These are phyloP conservation scores for Syzygium aromaticum DNA, from an alignment of 345 rosid species.

Conservation along the genomic window DNA sequence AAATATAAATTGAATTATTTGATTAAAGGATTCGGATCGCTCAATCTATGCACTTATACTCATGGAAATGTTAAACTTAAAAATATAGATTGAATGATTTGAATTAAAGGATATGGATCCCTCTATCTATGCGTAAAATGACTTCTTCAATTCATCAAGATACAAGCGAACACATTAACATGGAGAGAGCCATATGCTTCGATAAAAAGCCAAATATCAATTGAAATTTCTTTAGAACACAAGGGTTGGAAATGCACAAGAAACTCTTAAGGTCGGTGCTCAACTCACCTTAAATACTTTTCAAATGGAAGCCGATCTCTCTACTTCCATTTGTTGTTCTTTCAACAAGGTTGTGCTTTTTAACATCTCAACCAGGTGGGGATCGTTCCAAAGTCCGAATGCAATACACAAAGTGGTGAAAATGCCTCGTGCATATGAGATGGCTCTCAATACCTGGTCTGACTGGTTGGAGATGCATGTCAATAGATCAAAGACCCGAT, in stretches of 20 bases:
- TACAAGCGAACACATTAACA: neutral
- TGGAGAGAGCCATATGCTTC: neutral
- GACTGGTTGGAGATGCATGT: conserved; percentile 74
- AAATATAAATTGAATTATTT: neutral
- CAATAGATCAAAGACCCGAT: conserved; percentile 43
- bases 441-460: conserved; percentile 76
- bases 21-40: neutral
- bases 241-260: neutral
- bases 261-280: neutral
- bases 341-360: neutral
- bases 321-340: neutral
- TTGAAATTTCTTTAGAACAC: neutral
- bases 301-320: neutral
- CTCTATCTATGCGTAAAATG: neutral
- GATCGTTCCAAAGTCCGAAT: neutral
- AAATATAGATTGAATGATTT: neutral
- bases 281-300: neutral
- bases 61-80: neutral
- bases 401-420: conserved; percentile 44
- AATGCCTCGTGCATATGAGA: conserved; percentile 66
- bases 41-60: neutral
- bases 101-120: neutral
- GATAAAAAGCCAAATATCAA: neutral
- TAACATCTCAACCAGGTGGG: neutral
- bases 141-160: neutral